Percentiles rank a stretch among this genome's conserved stretches.
phyloP scores from a whole-genome alignment of 2,329 filamentous ascomycete species.

The Bimuria novae-zelandiae region DNA sequence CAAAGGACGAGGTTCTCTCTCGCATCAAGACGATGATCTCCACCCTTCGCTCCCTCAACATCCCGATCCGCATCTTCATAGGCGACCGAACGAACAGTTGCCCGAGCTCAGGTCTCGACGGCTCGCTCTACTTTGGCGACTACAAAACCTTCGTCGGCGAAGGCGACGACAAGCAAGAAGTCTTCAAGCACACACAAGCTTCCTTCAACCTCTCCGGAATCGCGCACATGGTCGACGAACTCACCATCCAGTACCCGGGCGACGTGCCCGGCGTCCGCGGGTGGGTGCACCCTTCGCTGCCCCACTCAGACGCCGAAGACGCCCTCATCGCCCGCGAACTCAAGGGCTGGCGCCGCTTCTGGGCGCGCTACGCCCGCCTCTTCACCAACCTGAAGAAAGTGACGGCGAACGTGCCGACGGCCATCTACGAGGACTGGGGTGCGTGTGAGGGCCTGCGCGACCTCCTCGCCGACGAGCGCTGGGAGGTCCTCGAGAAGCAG shows the following conservation, averaged over 20 bases:
- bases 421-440: constrained; percentile 43
- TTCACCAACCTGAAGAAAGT: constrained; percentile 45
- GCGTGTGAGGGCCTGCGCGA: constrained; percentile 21
- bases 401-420: constrained; percentile 33
- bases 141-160: constrained; percentile 39
- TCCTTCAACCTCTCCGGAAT: constrained; percentile 38
- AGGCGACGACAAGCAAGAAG: constrained; percentile 28
- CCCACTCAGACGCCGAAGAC: constrained; percentile 29
- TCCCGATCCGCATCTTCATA: constrained; percentile 42
- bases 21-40: constrained; percentile 39
- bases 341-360: constrained; percentile 43
- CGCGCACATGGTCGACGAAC: constrained; percentile 42
- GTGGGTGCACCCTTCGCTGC: constrained; percentile 28
- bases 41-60: constrained; percentile 31
- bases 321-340: constrained; percentile 37
- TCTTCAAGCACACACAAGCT: constrained; percentile 38
- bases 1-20: constrained; percentile 37
- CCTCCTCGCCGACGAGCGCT: constrained; percentile 31
- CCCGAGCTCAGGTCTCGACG: constrained; percentile 35
- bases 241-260: constrained; percentile 41
- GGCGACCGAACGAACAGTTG: constrained; percentile 35
- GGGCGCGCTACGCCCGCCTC: constrained; percentile 39
- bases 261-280: constrained; percentile 39
- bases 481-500: constrained; percentile 39
- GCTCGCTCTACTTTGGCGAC: constrained; percentile 42